Conservation (phyloP, 768 basidiomycete species). For the Auriscalpium vulgare region DNA sequence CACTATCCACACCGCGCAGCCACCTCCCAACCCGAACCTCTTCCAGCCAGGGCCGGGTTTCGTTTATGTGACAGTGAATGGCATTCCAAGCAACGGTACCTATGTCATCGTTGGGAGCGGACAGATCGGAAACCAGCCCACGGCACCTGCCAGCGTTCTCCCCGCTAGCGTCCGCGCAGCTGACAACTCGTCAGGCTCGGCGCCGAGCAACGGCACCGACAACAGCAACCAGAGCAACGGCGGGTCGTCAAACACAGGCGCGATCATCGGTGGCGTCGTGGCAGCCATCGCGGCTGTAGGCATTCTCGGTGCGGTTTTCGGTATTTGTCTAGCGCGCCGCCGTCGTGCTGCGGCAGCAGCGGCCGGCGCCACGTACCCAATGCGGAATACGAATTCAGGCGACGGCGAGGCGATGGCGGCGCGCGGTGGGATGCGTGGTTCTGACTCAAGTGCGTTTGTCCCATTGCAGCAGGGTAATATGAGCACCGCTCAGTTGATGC, state of each 20-base stretch:
- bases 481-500: constrained; percentile 39
- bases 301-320: constrained; percentile 44
- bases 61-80: constrained; percentile 75
- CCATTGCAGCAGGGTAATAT: constrained; percentile 60
- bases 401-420: constrained; percentile 23
- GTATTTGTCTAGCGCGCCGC: constrained; percentile 43
- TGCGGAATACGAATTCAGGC: constrained; percentile 26
- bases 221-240: constrained; percentile 10
- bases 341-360: constrained; percentile 31
- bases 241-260: constrained; percentile 30
- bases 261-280: constrained; percentile 43
- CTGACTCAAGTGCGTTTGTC: constrained; percentile 64
- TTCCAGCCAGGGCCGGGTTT: constrained; percentile 87
- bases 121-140: constrained; percentile 64
- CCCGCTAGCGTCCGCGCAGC: constrained; percentile 39
- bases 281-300: constrained; percentile 46
- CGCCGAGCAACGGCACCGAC: constrained; percentile 20
- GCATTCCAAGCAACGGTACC: constrained; percentile 75
- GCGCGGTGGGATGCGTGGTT: constrained; percentile 31
- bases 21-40: constrained; percentile 77
- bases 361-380: constrained; percentile 28
- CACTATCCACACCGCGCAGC: constrained; percentile 71
- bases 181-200: constrained; percentile 31
- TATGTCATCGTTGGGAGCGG: constrained; percentile 77
- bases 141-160: constrained; percentile 32